These are phyloP conservation scores for Centrapalus pauciflorus DNA, from an alignment of 129 eudicot genomes.

Conservation along the genomic window DNA sequence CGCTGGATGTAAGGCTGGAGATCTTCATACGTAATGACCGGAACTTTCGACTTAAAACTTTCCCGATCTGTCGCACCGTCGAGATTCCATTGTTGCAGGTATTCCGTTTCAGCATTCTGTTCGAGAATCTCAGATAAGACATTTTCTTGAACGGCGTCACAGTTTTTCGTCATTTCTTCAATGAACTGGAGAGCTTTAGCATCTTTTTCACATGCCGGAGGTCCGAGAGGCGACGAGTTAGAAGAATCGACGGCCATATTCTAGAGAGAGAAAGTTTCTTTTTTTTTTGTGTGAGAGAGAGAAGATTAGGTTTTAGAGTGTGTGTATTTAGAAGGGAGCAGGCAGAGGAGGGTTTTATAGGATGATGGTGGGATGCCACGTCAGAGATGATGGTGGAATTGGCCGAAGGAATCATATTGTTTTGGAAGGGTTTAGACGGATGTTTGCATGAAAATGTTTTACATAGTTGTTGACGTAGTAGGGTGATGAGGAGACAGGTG, in stretches of 20 bases:
- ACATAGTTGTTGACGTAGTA: constrained; percentile 25
- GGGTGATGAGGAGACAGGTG: constrained; percentile 31
- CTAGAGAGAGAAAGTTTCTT: neutral
- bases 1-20: constrained; percentile 67
- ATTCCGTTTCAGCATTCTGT: constrained; percentile 55
- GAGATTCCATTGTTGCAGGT: constrained; percentile 42
- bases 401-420: constrained; percentile 30
- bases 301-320: neutral
- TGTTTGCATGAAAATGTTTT: constrained; percentile 34
- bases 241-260: constrained; percentile 45
- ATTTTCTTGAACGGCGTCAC: constrained; percentile 55
- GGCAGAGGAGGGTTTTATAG: constrained; percentile 18
- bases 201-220: constrained; percentile 53
- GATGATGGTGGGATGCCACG: constrained; percentile 17
- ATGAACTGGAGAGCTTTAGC: constrained; percentile 66
- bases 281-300: neutral
- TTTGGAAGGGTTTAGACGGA: constrained; percentile 49
- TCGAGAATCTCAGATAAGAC: constrained; percentile 52
- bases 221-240: constrained; percentile 35
- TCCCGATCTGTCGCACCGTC: constrained; percentile 51
- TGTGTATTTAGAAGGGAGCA: constrained; percentile 16
- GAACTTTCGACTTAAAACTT: constrained; percentile 55
- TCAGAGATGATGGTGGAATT: neutral
- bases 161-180: constrained; percentile 59
- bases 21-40: constrained; percentile 65